Evolutionary conservation across 1,284 basidiomycete species (phyloP), one percentile per base, ranked within the genome.

Genomic region (Inonotus obliquus): DNA sequence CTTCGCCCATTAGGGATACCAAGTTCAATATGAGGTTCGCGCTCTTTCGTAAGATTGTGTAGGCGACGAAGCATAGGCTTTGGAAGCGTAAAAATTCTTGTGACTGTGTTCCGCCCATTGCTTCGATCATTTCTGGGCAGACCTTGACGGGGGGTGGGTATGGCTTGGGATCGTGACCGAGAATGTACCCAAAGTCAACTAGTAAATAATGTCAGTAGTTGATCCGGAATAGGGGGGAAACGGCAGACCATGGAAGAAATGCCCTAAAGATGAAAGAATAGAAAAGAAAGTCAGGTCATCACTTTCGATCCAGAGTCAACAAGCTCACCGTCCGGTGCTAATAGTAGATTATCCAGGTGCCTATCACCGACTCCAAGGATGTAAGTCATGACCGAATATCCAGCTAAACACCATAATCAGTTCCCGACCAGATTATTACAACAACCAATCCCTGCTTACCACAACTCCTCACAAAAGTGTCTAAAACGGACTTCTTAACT

Each of bases 51-150:
- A 99, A 81, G 69, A 92, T 94, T 61, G 90, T 93, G 75, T 98
- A 99, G 0, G 95, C 96, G 2, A 96, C 98, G 73, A 96, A 95
- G 74, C 94, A 97, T 67, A 97, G 89, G 66, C 87, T 91, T 75
- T 96, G 96, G 85, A 99, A 99, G 39, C 95, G 88, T 27, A 86
- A 84, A 73, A 99, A 97, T 72, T 97, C 94, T 17, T 88, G 81
- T 2, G 95, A 95, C 70, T 90, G 82, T n/a, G 91, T 84, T 39
- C 97, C 96, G 17, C 97, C 97, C 96, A 99, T 98, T 7, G 92
- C 96, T 70, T 99, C 97, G 0, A 99, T 94, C 97, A 99, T 99
- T 72, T 99, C 97, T 69, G 97, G 96, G 76, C 95, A 97, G 29
- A 99, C 92, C 74, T 99, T 99, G 68, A 99, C 95, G 1, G 95